phyloP scores from a whole-genome alignment of 2,329 filamentous ascomycete species.

The Arachnomyces sp. region DNA sequence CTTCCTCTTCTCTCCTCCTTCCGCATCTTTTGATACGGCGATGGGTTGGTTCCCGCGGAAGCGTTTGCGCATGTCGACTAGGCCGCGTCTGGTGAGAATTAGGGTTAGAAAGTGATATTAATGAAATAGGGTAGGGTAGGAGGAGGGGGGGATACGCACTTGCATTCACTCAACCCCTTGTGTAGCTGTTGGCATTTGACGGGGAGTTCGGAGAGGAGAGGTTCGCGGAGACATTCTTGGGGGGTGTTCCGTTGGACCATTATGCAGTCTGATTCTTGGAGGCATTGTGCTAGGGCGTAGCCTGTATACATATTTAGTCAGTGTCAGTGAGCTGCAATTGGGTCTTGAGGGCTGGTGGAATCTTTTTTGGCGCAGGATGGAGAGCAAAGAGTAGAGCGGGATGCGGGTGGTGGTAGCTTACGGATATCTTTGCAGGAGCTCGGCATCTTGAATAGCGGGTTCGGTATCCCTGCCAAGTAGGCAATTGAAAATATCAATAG shows the following conservation, averaged over 20 bases:
- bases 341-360: no score
- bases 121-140: not conserved
- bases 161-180: slow-evolving; percentile 89
- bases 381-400: slow-evolving; percentile 5
- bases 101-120: not conserved
- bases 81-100: slow-evolving; percentile 51
- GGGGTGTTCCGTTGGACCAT: slow-evolving; percentile 83
- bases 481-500: no score
- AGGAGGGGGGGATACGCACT: slow-evolving; percentile 35
- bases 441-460: slow-evolving; percentile 55
- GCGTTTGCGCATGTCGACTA: slow-evolving; percentile 98
- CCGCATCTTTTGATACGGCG: slow-evolving; percentile 55
- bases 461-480: no score
- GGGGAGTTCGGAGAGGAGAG: slow-evolving; percentile 72
- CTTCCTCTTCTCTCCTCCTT: slow-evolving; percentile 39
- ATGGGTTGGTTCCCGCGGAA: slow-evolving; percentile 92
- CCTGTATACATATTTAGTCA: slow-evolving; percentile 45
- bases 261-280: slow-evolving; percentile 93
- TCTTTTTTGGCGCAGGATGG: slow-evolving; percentile 1
- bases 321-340: slow-evolving; percentile 4
- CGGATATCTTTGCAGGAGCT: slow-evolving; percentile 95
- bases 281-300: slow-evolving; percentile 83
- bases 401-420: slow-evolving; percentile 48
- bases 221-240: slow-evolving; percentile 76
- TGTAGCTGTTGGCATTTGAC: slow-evolving; percentile 86